A percentile compares a stretch with the other conserved stretches of the same genome.
phyloP scores from a whole-genome alignment of 2,329 filamentous ascomycete species.

The Onygena corvina region DNA sequence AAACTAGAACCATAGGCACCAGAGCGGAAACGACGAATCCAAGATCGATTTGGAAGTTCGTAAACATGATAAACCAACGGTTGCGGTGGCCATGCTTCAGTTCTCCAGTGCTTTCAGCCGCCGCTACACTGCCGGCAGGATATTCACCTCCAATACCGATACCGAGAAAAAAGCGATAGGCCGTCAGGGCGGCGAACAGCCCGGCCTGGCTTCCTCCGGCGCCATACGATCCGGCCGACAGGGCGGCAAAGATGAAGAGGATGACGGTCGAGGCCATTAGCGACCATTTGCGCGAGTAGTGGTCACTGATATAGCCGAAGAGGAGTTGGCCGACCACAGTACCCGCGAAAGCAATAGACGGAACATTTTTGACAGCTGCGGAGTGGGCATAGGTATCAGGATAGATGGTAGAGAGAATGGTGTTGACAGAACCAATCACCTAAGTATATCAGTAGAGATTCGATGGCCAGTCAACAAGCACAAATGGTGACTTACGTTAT shows the following conservation, averaged over 20 bases:
- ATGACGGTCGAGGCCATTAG: slow-evolving; percentile 72
- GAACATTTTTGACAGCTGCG: slow-evolving; percentile 58
- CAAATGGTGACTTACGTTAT: slow-evolving; percentile 48
- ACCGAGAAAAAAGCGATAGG: slow-evolving; percentile 72
- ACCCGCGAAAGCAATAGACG: slow-evolving; percentile 55
- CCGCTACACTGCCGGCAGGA: slow-evolving; percentile 59
- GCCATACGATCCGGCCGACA: slow-evolving; percentile 66
- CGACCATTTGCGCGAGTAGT: slow-evolving; percentile 73
- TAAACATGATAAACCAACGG: slow-evolving; percentile 82
- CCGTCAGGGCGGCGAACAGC: slow-evolving; percentile 65
- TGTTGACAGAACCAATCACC: slow-evolving; percentile 82
- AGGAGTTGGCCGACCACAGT: slow-evolving; percentile 23
- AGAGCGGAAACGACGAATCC: slow-evolving; percentile 74
- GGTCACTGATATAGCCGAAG: slow-evolving; percentile 46
- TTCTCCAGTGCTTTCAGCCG: slow-evolving; percentile 72
- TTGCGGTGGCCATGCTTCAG: slow-evolving; percentile 72
- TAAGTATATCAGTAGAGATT: slow-evolving; percentile 13
- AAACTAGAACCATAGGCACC: slow-evolving; percentile 55
- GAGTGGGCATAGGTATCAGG: slow-evolving; percentile 56
- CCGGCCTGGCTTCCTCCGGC: slow-evolving; percentile 55
- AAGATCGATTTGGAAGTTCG: slow-evolving; percentile 74
- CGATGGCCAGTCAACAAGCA: not conserved
- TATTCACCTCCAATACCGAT: slow-evolving; percentile 60
- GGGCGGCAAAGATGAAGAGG: slow-evolving; percentile 70
- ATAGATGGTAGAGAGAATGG: slow-evolving; percentile 59